A percentile compares a stretch with the other conserved stretches of the same genome.
Evolutionary conservation across 192 early-diverging fungal genomes (phyloP).

Genomic region (Mortierella hygrophila): DNA sequence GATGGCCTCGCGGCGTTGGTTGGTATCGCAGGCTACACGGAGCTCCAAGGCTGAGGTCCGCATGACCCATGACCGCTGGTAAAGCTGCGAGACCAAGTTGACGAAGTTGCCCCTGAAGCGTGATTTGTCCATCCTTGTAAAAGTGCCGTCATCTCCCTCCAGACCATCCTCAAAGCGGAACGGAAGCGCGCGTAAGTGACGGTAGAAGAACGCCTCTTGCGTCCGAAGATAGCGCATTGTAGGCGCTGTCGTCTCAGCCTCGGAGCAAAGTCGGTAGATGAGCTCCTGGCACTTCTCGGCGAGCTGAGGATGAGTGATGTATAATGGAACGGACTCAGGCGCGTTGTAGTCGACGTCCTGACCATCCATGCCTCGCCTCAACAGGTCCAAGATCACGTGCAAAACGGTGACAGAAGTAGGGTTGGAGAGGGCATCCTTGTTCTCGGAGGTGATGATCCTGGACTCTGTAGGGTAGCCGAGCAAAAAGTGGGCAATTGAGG

Average conservation of each 20-base stretch:
- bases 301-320: conserved; percentile 78
- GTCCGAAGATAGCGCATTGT: conserved; percentile 87
- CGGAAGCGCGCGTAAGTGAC: conserved; percentile 67
- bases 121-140: conserved; percentile 31
- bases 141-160: conserved; percentile 29
- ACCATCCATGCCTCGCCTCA: conserved; percentile 63
- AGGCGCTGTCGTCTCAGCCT: conserved; percentile 72
- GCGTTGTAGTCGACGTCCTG: conserved; percentile 47
- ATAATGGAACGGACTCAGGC: conserved; percentile 62
- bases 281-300: conserved; percentile 92
- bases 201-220: conserved; percentile 81
- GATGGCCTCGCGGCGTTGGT: conserved; percentile 52
- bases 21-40: conserved; percentile 61
- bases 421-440: conserved; percentile 54
- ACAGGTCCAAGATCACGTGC: conserved; percentile 72
- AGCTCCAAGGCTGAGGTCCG: conserved; percentile 90
- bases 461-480: conserved; percentile 76
- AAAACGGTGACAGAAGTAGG: conserved; percentile 63
- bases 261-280: conserved; percentile 84
- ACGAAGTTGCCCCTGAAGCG: conserved; percentile 43
- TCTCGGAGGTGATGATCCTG: conserved; percentile 48
- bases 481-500: conserved; percentile 90
- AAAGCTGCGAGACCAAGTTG: conserved; percentile 69
- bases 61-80: conserved; percentile 93
- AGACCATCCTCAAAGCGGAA: conserved; percentile 44